Conservation (phyloP, 176 grass and related monocot species). For the Aegilops bicornis region DNA sequence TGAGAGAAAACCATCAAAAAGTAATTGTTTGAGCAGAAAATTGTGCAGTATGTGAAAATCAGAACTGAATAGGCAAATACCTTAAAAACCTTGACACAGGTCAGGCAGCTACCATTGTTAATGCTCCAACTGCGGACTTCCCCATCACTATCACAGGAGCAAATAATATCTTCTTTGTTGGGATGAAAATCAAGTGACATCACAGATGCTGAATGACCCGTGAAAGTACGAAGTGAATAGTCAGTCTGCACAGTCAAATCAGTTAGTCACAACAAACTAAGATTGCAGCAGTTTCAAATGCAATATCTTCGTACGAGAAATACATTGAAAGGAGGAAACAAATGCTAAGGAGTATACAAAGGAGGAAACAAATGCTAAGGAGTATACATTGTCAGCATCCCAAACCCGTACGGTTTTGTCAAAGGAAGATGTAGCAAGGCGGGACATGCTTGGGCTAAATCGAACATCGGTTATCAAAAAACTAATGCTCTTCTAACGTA, state of each 20-base stretch:
- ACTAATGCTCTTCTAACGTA: slow-evolving; percentile 79
- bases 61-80: slow-evolving; percentile 29
- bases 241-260: slow-evolving; percentile 65
- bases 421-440: slow-evolving; percentile 94
- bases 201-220: slow-evolving; percentile 85
- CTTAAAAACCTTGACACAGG: slow-evolving; percentile 69
- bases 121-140: slow-evolving; percentile 98
- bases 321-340: not conserved
- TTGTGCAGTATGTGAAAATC: not conserved
- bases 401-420: slow-evolving; percentile 97
- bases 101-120: slow-evolving; percentile 87
- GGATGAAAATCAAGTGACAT: slow-evolving; percentile 98
- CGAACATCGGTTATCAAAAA: slow-evolving; percentile 89
- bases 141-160: slow-evolving; percentile 86
- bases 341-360: slow-evolving; percentile 49
- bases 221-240: slow-evolving; percentile 97
- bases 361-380: not conserved
- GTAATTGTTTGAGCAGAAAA: slow-evolving; percentile 27
- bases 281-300: slow-evolving; percentile 16
- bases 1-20: slow-evolving; percentile 3
- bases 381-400: slow-evolving; percentile 96
- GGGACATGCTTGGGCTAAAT: slow-evolving; percentile 95
- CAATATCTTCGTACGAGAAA: not conserved
- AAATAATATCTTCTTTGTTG: slow-evolving; percentile 98
- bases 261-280: not conserved